These are phyloP conservation scores for Dalechampia spathulata DNA, from an alignment of 441 rosid genomes.

Conservation along the genomic window DNA sequence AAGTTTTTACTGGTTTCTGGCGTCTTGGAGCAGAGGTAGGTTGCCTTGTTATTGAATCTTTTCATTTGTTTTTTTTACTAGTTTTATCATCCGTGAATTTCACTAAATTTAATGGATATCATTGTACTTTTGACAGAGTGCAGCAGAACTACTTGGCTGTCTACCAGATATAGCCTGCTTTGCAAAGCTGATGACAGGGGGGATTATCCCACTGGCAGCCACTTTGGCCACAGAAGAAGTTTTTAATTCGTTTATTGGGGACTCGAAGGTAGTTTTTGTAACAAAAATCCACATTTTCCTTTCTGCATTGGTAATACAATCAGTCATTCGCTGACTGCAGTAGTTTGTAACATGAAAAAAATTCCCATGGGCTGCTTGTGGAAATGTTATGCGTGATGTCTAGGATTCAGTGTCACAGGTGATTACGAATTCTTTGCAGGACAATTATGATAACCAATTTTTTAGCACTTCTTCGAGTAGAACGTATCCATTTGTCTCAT, in stretches of 20 bases:
- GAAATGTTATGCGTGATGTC: background rate
- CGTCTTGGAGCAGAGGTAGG: constrained; percentile 88
- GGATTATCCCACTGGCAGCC: constrained; percentile 81
- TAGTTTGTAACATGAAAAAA: too few relatives aligned
- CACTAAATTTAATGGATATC: constrained; percentile 7
- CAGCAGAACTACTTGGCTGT: constrained; percentile 71
- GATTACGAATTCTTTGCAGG: background rate
- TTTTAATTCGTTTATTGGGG: constrained; percentile 73
- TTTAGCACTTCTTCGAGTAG: too few relatives aligned
- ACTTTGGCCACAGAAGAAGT: constrained; percentile 71
- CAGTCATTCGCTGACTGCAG: too few relatives aligned
- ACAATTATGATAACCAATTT: too few relatives aligned
- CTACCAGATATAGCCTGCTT: constrained; percentile 91
- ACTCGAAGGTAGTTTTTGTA: constrained; percentile 55
- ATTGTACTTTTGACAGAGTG: constrained; percentile 39
- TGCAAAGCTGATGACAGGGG: constrained; percentile 90
- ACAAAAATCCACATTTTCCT: background rate
- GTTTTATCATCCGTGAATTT: constrained; percentile 7
- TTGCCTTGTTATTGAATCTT: constrained; percentile 1
- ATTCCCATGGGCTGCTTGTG: too few relatives aligned
- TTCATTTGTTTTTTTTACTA: background rate
- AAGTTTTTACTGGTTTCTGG: constrained; percentile 97
- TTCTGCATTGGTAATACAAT: background rate
- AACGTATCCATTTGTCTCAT: background rate
- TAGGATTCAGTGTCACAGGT: background rate